Evolutionary conservation across 2,329 filamentous ascomycete genomes (phyloP).

Genomic region (Parasarocladium wereldwijsianum): DNA sequence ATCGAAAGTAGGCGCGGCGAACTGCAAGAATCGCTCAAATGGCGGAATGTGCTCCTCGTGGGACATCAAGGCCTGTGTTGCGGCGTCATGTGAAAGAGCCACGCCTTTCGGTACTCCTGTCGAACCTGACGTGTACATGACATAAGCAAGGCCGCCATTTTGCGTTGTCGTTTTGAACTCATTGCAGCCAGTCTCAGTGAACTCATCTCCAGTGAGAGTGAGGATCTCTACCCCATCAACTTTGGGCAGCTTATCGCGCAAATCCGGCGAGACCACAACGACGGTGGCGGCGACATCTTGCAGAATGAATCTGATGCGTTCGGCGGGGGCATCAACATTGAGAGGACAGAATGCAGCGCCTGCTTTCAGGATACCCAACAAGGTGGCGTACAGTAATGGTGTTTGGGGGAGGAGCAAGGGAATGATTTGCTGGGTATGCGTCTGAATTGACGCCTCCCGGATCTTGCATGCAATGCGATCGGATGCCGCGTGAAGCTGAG

Average conservation of each 20-base stretch:
- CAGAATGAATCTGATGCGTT: conserved; percentile 67
- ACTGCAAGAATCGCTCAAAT: conserved; percentile 75
- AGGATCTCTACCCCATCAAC: conserved; percentile 7
- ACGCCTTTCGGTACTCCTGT: conserved; percentile 86
- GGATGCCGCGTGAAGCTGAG: conserved; percentile 43
- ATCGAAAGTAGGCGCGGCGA: conserved; percentile 85
- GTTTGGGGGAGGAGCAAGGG: conserved; percentile 69
- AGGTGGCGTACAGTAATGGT: conserved; percentile 60
- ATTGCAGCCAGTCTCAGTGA: too few species aligned
- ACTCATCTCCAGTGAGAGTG: conserved; percentile 4
- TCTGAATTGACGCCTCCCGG: neutral
- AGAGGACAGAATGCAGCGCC: conserved; percentile 80
- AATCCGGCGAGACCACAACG: conserved; percentile 45
- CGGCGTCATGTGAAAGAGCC: conserved; percentile 63
- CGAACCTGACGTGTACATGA: conserved; percentile 88
- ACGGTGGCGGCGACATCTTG: conserved; percentile 59
- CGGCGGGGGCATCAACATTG: conserved; percentile 60
- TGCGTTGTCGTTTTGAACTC: conserved; percentile 6
- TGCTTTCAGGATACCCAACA: conserved; percentile 64
- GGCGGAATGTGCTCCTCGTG: conserved; percentile 64
- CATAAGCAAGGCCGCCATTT: conserved; percentile 52
- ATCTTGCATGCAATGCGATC: conserved; percentile 39
- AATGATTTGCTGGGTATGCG: conserved; percentile 40
- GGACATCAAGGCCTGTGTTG: conserved; percentile 66
- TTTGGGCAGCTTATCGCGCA: conserved; percentile 23